Percentiles rank a stretch among this genome's conserved stretches.
These are phyloP conservation scores for Lenwebbia sp. DNA, from an alignment of 345 rosid species.

Conservation along the genomic window DNA sequence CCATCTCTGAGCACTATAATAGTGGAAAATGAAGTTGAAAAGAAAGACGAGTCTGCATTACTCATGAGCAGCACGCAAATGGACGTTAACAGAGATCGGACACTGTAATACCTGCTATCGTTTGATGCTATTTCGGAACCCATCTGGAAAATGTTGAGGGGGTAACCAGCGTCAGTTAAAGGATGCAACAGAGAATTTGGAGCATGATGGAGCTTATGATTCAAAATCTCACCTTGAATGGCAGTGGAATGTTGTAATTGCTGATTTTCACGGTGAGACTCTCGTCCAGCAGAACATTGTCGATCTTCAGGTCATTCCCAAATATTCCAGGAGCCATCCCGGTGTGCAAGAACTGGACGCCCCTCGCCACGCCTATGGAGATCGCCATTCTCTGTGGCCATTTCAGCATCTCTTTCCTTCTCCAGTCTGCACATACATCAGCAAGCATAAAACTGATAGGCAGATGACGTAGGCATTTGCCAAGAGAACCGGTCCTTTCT, in stretches of 20 bases:
- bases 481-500: neutral
- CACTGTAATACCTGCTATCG: neutral
- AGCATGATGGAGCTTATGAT: neutral
- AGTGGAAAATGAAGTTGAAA: neutral
- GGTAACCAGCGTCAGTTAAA: neutral
- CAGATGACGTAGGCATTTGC: neutral
- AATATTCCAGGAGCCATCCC: constrained; percentile 76
- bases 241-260: constrained; percentile 60
- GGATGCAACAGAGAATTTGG: neutral
- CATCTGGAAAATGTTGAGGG: constrained; percentile 19
- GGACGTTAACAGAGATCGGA: neutral
- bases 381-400: constrained; percentile 94
- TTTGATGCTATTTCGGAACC: constrained; percentile 37
- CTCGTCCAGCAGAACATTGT: constrained; percentile 66
- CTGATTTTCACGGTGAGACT: constrained; percentile 63
- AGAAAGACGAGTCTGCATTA: neutral
- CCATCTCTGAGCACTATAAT: neutral
- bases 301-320: constrained; percentile 66
- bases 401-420: constrained; percentile 64
- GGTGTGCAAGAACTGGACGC: constrained; percentile 85
- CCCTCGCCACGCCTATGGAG: constrained; percentile 71
- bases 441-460: neutral
- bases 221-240: constrained; percentile 37
- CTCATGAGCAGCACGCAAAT: neutral
- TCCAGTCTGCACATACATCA: constrained; percentile 37